Percentiles rank a stretch among this genome's conserved stretches.
phyloP scores from a whole-genome alignment of 192 early-diverging fungal genomes.

The Backusella australiensis region DNA sequence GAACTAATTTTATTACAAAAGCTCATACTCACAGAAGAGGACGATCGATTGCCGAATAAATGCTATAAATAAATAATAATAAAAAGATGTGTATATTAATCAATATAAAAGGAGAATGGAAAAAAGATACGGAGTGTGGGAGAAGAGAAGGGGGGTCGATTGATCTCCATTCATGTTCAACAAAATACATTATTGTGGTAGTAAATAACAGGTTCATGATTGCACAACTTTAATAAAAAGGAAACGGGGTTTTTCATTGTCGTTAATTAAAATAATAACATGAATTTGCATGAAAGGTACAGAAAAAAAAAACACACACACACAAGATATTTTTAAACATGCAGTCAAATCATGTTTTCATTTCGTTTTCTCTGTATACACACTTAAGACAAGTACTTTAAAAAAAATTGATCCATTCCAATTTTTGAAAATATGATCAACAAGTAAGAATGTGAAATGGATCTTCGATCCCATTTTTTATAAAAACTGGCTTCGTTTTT shows the following conservation, averaged over 20 bases:
- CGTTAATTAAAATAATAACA: background rate
- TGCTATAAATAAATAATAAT: background rate
- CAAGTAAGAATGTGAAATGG: background rate
- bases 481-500: background rate
- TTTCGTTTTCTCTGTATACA: too few species aligned
- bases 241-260: background rate
- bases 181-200: background rate
- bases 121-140: background rate
- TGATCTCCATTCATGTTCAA: background rate
- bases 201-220: background rate
- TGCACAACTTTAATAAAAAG: background rate
- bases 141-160: background rate
- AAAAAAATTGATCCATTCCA: background rate
- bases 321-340: background rate
- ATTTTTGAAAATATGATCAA: background rate
- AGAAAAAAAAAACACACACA: background rate
- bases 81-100: conserved; percentile 1
- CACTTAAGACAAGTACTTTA: too few species aligned
- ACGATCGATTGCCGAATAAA: background rate
- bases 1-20: background rate
- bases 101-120: background rate
- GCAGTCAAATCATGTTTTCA: too few species aligned
- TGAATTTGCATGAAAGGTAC: background rate
- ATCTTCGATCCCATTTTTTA: background rate
- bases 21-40: background rate